Conservation (phyloP, 2,329 filamentous ascomycete species). For the Sporothrix euskadiensis region DNA sequence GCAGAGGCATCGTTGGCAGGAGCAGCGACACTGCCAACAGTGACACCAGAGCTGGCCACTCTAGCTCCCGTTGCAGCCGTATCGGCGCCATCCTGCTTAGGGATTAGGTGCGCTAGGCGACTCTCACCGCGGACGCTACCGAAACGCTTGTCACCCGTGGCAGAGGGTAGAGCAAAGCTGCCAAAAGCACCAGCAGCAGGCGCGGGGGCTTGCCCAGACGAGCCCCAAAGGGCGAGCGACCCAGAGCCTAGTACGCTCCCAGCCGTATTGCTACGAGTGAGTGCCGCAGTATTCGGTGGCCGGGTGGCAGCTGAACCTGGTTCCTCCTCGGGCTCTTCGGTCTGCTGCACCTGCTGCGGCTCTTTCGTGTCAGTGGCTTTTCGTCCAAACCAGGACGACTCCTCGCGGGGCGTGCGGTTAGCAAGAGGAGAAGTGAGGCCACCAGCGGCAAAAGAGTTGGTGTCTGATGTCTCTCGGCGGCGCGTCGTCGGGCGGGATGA, state of each 20-base stretch:
- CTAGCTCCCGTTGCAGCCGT: not conserved
- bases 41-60: not conserved
- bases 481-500: conserved; percentile 71
- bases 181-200: conserved; percentile 77
- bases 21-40: not conserved
- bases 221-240: conserved; percentile 48
- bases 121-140: conserved; percentile 73
- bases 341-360: conserved; percentile 47
- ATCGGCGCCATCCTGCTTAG: conserved; percentile 40
- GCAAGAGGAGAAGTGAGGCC: conserved; percentile 62
- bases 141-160: conserved; percentile 71
- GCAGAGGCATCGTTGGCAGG: not conserved
- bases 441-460: conserved; percentile 60
- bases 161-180: conserved; percentile 71
- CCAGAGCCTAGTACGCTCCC: conserved; percentile 49
- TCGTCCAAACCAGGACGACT: conserved; percentile 61
- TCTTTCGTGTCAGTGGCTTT: conserved; percentile 58
- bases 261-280: conserved; percentile 58
- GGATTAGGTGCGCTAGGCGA: conserved; percentile 80
- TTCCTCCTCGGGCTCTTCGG: conserved; percentile 56
- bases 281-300: conserved; percentile 46
- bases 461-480: conserved; percentile 77
- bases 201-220: conserved; percentile 53
- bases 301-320: conserved; percentile 39
- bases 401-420: conserved; percentile 60